phyloP scores from a whole-genome alignment of 306 rosid species.

The Biancaea sappan region DNA sequence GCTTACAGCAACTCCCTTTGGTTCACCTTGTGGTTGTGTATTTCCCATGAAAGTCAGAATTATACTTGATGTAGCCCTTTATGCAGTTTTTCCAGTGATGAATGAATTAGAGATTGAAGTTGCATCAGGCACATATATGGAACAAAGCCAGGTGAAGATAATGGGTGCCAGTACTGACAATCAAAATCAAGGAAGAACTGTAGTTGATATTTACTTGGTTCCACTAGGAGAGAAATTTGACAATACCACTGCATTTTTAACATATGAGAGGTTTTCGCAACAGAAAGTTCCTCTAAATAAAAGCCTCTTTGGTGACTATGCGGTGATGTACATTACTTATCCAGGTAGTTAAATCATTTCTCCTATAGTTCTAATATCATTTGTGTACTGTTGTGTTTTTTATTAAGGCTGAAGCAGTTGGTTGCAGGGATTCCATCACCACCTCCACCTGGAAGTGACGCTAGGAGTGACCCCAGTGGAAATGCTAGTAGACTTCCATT shows the following conservation, averaged over 20 bases:
- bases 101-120: conserved; percentile 81
- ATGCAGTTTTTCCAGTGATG: conserved; percentile 75
- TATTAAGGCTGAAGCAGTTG: conserved; percentile 44
- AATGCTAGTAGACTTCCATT: conserved; percentile 59
- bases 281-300: conserved; percentile 73
- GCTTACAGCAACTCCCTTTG: conserved; percentile 76
- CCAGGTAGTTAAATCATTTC: conserved; percentile 66
- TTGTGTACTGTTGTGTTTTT: conserved; percentile 33
- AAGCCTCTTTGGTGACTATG: conserved; percentile 76
- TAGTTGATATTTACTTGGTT: conserved; percentile 83
- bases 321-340: conserved; percentile 60
- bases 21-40: conserved; percentile 97
- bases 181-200: conserved; percentile 73
- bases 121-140: conserved; percentile 83
- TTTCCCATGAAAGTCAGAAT: conserved; percentile 89
- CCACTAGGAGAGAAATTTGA: conserved; percentile 92
- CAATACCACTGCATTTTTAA: conserved; percentile 72
- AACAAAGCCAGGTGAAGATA: conserved; percentile 92
- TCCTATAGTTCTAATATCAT: neutral
- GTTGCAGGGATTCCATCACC: conserved; percentile 77
- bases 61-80: conserved; percentile 73
- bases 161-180: conserved; percentile 90
- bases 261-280: conserved; percentile 66
- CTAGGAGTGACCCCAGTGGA: conserved; percentile 55
- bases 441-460: conserved; percentile 47